Evolutionary conservation across 306 rosid genomes (phyloP).

Genomic region (Acacia melanoxylon): DNA sequence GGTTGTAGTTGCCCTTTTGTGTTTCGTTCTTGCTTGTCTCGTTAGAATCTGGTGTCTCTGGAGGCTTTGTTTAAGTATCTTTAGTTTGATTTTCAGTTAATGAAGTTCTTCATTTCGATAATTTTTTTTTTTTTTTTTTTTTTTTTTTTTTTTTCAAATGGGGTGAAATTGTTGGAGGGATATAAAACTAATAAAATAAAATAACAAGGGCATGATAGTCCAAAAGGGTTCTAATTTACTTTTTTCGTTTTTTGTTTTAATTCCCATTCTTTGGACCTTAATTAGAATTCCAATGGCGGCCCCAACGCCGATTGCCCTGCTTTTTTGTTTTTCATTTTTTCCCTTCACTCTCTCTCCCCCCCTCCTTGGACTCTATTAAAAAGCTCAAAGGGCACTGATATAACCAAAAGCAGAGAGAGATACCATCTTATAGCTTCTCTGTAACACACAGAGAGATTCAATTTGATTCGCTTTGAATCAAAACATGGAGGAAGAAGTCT

Average conservation of each 20-base stretch:
- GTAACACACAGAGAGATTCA: neutral
- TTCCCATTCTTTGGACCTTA: slow-evolving; percentile 68
- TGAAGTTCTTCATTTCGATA: too few relatives aligned
- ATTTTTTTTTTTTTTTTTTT: too few relatives aligned
- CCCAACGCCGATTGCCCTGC: slow-evolving; percentile 95
- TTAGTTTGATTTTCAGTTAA: too few relatives aligned
- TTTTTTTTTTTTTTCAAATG: too few relatives aligned
- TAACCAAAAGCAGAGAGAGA: neutral
- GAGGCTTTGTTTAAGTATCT: too few relatives aligned
- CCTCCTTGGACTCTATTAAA: neutral
- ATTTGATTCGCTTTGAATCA: neutral
- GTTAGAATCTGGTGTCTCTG: too few relatives aligned
- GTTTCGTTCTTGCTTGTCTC: too few relatives aligned
- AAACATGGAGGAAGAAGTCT: slow-evolving; percentile 38
- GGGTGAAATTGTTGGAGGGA: neutral
- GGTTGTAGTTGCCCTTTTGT: too few relatives aligned
- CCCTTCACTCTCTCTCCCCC: slow-evolving; percentile 8
- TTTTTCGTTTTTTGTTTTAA: too few relatives aligned
- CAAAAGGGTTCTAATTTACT: neutral
- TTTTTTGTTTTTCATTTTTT: neutral
- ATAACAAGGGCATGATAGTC: neutral
- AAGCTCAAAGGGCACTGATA: neutral
- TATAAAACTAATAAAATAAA: too few relatives aligned
- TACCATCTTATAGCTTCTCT: neutral
- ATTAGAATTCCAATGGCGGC: slow-evolving; percentile 70